phyloP scores from a whole-genome alignment of 495 filamentous ascomycete species.

The Penicillium cinerascens region DNA sequence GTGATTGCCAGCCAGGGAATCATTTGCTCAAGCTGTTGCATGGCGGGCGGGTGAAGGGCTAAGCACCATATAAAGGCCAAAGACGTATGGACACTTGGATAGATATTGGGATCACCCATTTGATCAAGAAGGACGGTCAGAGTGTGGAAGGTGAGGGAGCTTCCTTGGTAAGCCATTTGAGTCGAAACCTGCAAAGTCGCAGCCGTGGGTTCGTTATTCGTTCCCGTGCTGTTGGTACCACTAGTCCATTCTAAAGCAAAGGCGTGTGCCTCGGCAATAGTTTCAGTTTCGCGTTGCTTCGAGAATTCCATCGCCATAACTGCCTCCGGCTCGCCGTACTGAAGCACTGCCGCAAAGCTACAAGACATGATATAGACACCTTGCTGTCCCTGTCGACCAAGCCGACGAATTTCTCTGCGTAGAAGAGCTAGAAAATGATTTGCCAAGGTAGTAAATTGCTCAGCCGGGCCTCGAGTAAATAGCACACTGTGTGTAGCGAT shows the following conservation, averaged over 20 bases:
- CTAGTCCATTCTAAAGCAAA: constrained; percentile 23
- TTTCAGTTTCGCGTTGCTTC: constrained; percentile 28
- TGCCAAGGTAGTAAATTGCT: constrained; percentile 45
- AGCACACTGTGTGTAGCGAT: constrained; percentile 64
- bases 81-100: constrained; percentile 64
- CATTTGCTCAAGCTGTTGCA: constrained; percentile 47
- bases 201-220: neutral
- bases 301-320: constrained; percentile 35
- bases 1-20: constrained; percentile 68
- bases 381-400: constrained; percentile 56
- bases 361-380: constrained; percentile 52
- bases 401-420: constrained; percentile 55
- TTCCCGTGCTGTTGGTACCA: neutral
- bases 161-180: constrained; percentile 30
- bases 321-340: constrained; percentile 58
- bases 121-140: constrained; percentile 56
- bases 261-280: constrained; percentile 24
- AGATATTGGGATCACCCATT: constrained; percentile 57
- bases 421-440: constrained; percentile 50
- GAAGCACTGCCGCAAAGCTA: constrained; percentile 53
- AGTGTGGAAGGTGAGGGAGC: constrained; percentile 43
- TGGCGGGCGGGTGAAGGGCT: constrained; percentile 47
- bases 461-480: constrained; percentile 52
- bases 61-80: constrained; percentile 67
- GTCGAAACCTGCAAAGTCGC: constrained; percentile 5